Base-by-base conservation (phyloP, 2,329 filamentous ascomycete species). In the Amesomyces nigricolor region DNA sequence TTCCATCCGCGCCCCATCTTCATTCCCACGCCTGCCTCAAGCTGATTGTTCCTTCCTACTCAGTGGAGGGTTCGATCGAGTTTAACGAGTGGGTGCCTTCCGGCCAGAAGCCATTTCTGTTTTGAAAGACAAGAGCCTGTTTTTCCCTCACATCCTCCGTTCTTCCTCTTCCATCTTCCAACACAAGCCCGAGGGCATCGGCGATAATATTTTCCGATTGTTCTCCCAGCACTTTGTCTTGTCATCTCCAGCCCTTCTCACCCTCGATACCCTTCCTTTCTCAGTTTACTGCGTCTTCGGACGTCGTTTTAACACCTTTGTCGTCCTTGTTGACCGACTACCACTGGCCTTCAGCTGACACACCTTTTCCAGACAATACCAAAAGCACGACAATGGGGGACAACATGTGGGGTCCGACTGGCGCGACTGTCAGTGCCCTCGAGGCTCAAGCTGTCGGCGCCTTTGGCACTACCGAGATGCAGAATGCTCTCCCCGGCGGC, bases 401-500 rank as follows among this genome's bases (percentile, higher is more conserved):
- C 40, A n/a, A 54, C 38, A 16, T 7, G 7, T 58, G 51, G 58
- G 48, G 19, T 53, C 14, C 43, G 30, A 38, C 53, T 39, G 26
- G 29, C 39, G 13, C 50, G 32, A 6, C 19, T 14, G 29, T 6
- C 16, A 37, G 32, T 1, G 6, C 37, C n/a, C 29, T 32, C 11
- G 32, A 51, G 13, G 19, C 46, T 10, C 14, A 48, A 13, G 39
- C 47, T 11, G 48, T 35, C 4, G 54, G 48, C 42, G 49, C 54
- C 22, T 63, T 61, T 22, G 48, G 29, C 54, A 60, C 56, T 11
- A 7, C 42, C 2, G 53, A 56, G 35, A 14, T 62, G 10, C 22
- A 40, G 11, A 45, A 30, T 3, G 70, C 72, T 17, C 66, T 74
- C 29, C 53, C 53, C n/a, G 22, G 16, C 16, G 58, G 56, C 32